Evolutionary conservation across 192 early-diverging fungal species (phyloP).

Genomic region (Thamnidium elegans): DNA sequence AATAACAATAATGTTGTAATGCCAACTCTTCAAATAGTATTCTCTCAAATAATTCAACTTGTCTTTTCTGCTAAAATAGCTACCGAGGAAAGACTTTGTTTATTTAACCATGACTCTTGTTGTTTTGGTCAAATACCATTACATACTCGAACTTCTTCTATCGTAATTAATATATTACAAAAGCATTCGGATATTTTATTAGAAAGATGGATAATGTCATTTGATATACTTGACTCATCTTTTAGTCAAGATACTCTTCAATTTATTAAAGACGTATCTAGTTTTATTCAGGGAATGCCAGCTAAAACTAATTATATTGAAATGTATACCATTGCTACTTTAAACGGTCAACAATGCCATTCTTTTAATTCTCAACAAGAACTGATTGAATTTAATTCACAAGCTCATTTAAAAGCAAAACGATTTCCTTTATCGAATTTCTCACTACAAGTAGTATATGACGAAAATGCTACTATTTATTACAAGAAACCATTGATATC

Average conservation of each 20-base stretch:
- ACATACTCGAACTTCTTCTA: neutral
- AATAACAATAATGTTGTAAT: neutral
- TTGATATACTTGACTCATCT: too few species aligned
- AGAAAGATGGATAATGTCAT: neutral
- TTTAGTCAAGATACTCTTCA: too few species aligned
- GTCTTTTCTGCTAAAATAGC: too few species aligned
- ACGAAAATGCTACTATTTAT: neutral
- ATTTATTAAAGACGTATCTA: too few species aligned
- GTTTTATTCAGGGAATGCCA: too few species aligned
- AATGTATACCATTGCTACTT: too few species aligned
- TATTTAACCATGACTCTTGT: slow-evolving; percentile 7
- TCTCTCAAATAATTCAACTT: too few species aligned
- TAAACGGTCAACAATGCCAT: neutral
- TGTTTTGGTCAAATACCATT: neutral
- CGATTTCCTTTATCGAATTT: neutral
- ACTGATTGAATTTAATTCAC: neutral
- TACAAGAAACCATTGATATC: too few species aligned
- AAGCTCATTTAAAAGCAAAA: neutral
- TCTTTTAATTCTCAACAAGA: neutral
- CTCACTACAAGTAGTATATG: neutral
- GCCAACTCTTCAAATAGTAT: too few species aligned
- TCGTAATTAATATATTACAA: slow-evolving; percentile 11
- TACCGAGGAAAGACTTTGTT: too few species aligned
- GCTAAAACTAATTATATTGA: too few species aligned
- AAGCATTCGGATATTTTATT: neutral